Evolutionary conservation across 495 filamentous ascomycete species (phyloP), one percentile per base, ranked within the genome.

Genomic region (Chaetomium tenue): DNA sequence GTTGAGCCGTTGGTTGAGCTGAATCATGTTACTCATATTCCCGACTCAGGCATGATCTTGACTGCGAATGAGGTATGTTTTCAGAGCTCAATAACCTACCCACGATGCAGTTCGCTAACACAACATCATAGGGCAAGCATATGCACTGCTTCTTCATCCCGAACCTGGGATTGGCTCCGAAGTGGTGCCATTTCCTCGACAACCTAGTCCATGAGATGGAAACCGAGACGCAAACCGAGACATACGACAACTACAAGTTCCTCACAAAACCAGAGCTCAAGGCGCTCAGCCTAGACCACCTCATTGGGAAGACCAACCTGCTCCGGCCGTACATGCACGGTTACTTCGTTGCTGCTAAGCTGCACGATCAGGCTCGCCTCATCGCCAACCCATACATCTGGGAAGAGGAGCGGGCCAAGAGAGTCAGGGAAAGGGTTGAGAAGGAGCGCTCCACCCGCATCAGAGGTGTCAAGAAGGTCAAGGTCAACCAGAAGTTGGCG

Each of bases 191-290:
- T 11, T 97, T 98, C 85, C 79, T 99, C 39, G 95, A 99, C 72
- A 96, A 93, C 70, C 82, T 98, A 58, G 95, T 97, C 18, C 95
- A 99, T 75, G 95, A 99, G 73, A 97, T 99, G 91, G 93, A 93
- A 3, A 93, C 95, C 72, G 81, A 84, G 67, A 74, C 74, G 20
- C 83, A 74, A 42, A 87, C 88, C 40, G 86, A 92, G 65, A 89
- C 96, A 16, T 99, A 97, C 79, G 95, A 98, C 75, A 97, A 98
- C 75, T 98, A 90, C 85, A 97, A 97, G 74, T 98, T 99, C 86
- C 80, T 99, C 61, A 96, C 93, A 6, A 72, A 89, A 57, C 85
- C 89, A 39, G 90, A 98, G 76, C 83, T 98, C 30, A 86, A 86
- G 60, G 82, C 83, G 0, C 84, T 97, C 63, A 94, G 88, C 70